A percentile compares a stretch with the other conserved stretches of the same genome.
Conservation (phyloP, 208 protist genomes). For the Phytomonas sp. region DNA sequence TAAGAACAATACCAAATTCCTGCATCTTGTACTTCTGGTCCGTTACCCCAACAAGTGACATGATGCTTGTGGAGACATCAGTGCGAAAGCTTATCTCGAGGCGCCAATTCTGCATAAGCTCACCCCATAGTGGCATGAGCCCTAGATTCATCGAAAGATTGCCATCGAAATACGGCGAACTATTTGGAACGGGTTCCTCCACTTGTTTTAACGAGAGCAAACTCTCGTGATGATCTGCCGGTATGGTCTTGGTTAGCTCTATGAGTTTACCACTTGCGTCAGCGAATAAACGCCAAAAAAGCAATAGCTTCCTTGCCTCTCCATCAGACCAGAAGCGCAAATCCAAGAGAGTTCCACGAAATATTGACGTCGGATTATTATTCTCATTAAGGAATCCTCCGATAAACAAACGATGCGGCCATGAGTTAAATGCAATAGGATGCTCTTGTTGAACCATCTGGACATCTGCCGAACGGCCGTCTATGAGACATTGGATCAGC, state of each 20-base stretch:
- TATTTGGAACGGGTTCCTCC: conserved; percentile 38
- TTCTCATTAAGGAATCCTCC: conserved; percentile 69
- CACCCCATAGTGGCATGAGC: conserved; percentile 58
- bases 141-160: conserved; percentile 73
- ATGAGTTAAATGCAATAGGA: conserved; percentile 80
- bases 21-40: conserved; percentile 82
- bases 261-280: conserved; percentile 35
- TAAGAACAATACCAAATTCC: conserved; percentile 80
- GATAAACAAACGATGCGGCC: conserved; percentile 82
- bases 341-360: conserved; percentile 65
- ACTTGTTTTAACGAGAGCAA: conserved; percentile 43
- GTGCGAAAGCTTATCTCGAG: conserved; percentile 84
- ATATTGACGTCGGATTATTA: conserved; percentile 47
- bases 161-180: conserved; percentile 69
- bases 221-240: conserved; percentile 68
- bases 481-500: conserved; percentile 51
- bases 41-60: conserved; percentile 77
- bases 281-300: conserved; percentile 71
- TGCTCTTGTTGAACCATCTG: conserved; percentile 83
- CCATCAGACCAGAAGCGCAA: conserved; percentile 63
- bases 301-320: conserved; percentile 30
- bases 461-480: conserved; percentile 36
- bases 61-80: conserved; percentile 50
- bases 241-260: conserved; percentile 65
- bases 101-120: conserved; percentile 83